These are phyloP conservation scores for Colletotrichum destructivum DNA, from an alignment of 2,329 filamentous ascomycete genomes.

Conservation along the genomic window DNA sequence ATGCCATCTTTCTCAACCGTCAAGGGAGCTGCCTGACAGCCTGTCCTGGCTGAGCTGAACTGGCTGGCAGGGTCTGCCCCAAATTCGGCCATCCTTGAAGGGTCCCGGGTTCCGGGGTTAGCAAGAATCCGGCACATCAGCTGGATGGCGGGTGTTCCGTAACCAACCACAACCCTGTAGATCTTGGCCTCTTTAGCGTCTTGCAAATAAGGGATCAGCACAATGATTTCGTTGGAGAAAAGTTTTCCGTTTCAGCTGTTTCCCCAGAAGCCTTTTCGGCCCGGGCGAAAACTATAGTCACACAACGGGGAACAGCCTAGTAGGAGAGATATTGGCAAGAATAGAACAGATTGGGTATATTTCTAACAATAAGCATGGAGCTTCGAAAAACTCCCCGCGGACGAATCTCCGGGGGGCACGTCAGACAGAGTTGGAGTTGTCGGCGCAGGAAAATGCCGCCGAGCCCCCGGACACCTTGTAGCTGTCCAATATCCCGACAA, in stretches of 20 bases:
- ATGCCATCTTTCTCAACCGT: background rate
- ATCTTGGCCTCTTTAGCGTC: background rate
- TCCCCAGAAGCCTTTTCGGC: no score
- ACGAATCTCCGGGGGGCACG: background rate
- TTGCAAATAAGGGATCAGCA: background rate
- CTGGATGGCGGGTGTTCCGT: background rate
- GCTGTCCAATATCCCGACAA: slow-evolving; percentile 56
- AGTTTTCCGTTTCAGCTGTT: background rate
- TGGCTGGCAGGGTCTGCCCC: background rate
- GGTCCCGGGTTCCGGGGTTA: background rate
- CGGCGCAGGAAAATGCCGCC: slow-evolving; percentile 58
- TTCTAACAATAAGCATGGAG: background rate
- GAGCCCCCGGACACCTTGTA: slow-evolving; percentile 55
- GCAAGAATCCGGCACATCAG: background rate
- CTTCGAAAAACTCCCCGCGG: background rate
- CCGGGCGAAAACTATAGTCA: background rate
- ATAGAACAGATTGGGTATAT: slow-evolving; percentile 19
- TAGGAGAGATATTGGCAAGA: background rate
- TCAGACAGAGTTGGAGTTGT: slow-evolving; percentile 56
- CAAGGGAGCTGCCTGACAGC: slow-evolving; percentile 3
- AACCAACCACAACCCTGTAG: background rate
- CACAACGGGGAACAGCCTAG: no score
- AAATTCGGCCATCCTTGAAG: slow-evolving; percentile 1
- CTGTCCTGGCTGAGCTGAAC: background rate
- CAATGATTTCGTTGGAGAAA: background rate